These are phyloP conservation scores for Dryadomyces sulphureus DNA, from an alignment of 2,329 filamentous ascomycete genomes.

Conservation along the genomic window DNA sequence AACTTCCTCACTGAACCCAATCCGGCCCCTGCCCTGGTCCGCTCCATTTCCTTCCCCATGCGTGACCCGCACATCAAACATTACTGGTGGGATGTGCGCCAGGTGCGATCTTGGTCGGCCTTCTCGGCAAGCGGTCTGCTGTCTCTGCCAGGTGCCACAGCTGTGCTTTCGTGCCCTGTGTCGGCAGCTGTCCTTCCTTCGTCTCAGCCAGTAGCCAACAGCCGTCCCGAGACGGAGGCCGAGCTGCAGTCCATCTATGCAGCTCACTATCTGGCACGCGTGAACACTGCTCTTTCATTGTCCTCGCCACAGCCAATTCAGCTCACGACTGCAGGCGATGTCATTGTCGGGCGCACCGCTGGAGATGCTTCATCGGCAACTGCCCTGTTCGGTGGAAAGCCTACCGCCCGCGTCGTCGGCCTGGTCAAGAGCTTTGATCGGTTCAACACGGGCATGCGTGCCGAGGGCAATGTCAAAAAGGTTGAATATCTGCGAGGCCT, in stretches of 20 bases:
- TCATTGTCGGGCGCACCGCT: conserved; percentile 51
- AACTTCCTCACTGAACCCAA: conserved; percentile 67
- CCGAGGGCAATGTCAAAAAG: conserved; percentile 68
- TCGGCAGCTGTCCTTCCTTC: conserved; percentile 44
- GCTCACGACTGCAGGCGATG: conserved; percentile 19
- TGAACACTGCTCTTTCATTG: conserved; percentile 70
- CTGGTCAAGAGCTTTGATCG: conserved; percentile 85
- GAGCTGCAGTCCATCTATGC: conserved; percentile 63
- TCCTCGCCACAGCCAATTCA: conserved; percentile 53
- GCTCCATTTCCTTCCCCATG: conserved; percentile 56
- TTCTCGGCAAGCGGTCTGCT: conserved; percentile 64
- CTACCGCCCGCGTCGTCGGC: conserved; percentile 34
- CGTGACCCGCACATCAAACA: conserved; percentile 58
- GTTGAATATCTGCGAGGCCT: conserved; percentile 83
- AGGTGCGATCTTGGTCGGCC: conserved; percentile 66
- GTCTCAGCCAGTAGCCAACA: conserved; percentile 33
- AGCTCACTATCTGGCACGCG: conserved; percentile 67
- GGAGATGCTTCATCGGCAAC: conserved; percentile 41
- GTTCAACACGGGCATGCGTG: conserved; percentile 91
- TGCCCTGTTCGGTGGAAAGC: conserved; percentile 31
- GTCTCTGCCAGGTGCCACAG: conserved; percentile 55
- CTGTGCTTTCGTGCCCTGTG: conserved; percentile 57
- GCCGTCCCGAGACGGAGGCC: conserved; percentile 64
- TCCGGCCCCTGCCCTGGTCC: conserved; percentile 68
- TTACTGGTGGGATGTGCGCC: conserved; percentile 94